Conservation (phyloP, 495 filamentous ascomycete genomes). For the Talaromyces wortmannii region DNA sequence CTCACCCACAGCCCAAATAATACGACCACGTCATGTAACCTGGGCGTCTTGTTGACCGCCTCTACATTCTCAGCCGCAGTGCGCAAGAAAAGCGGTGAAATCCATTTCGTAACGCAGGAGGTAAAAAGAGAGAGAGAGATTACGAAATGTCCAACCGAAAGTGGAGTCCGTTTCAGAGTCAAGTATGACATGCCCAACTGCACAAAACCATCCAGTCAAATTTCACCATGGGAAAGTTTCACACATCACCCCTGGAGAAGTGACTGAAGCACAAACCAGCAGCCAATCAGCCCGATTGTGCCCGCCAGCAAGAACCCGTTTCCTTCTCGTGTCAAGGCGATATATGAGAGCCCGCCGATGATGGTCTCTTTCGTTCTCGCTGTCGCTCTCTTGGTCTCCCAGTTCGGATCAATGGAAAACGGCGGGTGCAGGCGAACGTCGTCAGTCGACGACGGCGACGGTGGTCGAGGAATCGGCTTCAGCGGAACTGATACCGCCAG, state of each 20-base stretch:
- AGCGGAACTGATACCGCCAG: slow-evolving; percentile 56
- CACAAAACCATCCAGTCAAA: too few relatives aligned
- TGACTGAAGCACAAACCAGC: slow-evolving; percentile 37
- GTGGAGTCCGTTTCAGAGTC: too few relatives aligned
- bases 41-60: too few relatives aligned
- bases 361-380: slow-evolving; percentile 50
- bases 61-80: too few relatives aligned
- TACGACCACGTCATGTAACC: too few relatives aligned
- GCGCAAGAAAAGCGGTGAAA: too few relatives aligned
- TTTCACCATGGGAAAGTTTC: neutral
- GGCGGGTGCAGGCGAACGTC: slow-evolving; percentile 32
- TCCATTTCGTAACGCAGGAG: too few relatives aligned
- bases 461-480: slow-evolving; percentile 11
- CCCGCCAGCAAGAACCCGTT: slow-evolving; percentile 39
- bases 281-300: slow-evolving; percentile 32
- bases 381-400: slow-evolving; percentile 37
- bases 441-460: slow-evolving; percentile 9
- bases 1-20: too few relatives aligned
- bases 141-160: too few relatives aligned
- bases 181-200: too few relatives aligned
- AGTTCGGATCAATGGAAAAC: slow-evolving; percentile 47
- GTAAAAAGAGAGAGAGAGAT: too few relatives aligned
- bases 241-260: slow-evolving; percentile 11
- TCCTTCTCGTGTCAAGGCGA: slow-evolving; percentile 56
- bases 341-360: slow-evolving; percentile 50